phyloP scores from a whole-genome alignment of 345 rosid genomes.

The Murraya paniculata region DNA sequence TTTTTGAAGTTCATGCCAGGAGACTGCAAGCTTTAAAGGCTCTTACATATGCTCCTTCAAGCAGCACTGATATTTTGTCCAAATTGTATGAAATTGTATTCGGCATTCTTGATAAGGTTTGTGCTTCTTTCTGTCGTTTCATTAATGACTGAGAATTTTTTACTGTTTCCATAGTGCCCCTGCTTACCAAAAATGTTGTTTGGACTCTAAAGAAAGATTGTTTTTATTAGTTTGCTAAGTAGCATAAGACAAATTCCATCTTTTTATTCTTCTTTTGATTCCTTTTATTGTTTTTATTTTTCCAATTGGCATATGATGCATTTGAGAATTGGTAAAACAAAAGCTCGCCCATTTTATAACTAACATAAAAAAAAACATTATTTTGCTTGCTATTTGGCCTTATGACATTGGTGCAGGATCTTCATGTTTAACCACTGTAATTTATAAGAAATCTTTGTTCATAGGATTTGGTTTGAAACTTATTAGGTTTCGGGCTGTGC shows the following conservation, averaged over 20 bases:
- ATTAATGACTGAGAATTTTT: not conserved
- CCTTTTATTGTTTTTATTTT: not conserved
- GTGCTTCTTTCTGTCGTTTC: slow-evolving; percentile 17
- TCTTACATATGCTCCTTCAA: slow-evolving; percentile 84
- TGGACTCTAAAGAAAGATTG: not conserved
- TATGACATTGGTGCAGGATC: not conserved
- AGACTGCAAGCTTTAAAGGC: slow-evolving; percentile 98
- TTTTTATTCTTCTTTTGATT: not conserved
- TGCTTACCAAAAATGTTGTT: not conserved
- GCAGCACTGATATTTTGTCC: slow-evolving; percentile 73
- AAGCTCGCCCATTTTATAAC: not conserved
- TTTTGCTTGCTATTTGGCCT: not conserved
- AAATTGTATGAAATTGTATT: slow-evolving; percentile 87
- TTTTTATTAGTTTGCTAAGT: not conserved
- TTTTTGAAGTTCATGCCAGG: slow-evolving; percentile 81
- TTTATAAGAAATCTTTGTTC: not conserved
- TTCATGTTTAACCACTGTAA: not conserved
- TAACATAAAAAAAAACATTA: not conserved
- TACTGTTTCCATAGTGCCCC: slow-evolving; percentile 1
- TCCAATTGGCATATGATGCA: not conserved
- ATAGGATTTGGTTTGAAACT: not conserved
- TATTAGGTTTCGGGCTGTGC: not conserved
- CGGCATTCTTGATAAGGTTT: slow-evolving; percentile 94
- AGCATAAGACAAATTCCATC: not conserved
- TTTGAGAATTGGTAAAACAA: not conserved